phyloP scores from a whole-genome alignment of 352 stramenopile genomes.

The Phytopythium kandeliae region DNA sequence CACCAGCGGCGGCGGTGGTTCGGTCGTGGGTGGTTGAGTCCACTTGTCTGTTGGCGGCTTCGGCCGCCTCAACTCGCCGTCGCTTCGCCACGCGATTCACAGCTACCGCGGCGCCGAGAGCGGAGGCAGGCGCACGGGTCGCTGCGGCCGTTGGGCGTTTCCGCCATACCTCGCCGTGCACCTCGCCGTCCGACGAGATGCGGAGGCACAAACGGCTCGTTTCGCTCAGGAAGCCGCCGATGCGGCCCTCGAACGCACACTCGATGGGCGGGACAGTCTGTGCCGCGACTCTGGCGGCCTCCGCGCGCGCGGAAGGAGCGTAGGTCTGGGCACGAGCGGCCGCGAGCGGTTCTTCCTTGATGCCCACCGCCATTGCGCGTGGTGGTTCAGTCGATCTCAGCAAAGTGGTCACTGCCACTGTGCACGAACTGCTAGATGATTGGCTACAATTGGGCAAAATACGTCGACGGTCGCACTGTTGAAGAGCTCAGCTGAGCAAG shows the following conservation, averaged over 20 bases:
- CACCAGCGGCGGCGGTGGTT: background rate
- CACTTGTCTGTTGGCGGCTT: background rate
- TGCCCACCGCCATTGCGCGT: too few relatives aligned
- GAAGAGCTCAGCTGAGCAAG: too few relatives aligned
- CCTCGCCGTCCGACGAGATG: constrained; percentile 25
- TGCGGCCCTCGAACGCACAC: constrained; percentile 37
- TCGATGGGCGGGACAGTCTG: constrained; percentile 14
- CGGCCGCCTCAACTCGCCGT: constrained; percentile 7
- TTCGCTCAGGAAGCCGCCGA: constrained; percentile 34
- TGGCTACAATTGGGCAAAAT: too few relatives aligned
- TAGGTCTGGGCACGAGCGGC: background rate
- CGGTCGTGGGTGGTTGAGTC: background rate
- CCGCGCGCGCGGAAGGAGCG: background rate
- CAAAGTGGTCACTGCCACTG: too few relatives aligned
- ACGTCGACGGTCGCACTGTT: too few relatives aligned
- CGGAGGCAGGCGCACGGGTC: background rate
- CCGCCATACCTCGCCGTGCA: constrained; percentile 34
- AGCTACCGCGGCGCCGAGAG: accelerated
- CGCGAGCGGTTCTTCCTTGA: background rate
- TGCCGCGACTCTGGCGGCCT: background rate
- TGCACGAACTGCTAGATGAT: too few relatives aligned
- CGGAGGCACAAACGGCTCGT: constrained; percentile 31
- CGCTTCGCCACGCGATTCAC: constrained; percentile 17
- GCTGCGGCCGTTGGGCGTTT: constrained; percentile 8
- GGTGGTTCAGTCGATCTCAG: too few relatives aligned